Conservation (phyloP, 2,329 filamentous ascomycete species). For the Scedosporium dehoogii region DNA sequence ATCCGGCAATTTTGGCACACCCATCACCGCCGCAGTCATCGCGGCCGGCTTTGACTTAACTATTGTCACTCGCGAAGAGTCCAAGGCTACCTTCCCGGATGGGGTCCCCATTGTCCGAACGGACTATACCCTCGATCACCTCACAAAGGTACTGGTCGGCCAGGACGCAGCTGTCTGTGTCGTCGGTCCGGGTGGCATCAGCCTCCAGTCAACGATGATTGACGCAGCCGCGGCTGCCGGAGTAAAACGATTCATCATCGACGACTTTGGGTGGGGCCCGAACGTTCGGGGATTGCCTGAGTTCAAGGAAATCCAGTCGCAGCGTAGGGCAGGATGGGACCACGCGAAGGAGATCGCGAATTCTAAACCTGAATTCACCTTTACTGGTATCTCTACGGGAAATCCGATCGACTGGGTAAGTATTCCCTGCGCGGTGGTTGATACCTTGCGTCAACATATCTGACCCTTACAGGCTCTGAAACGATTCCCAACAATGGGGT, state of each 20-base stretch:
- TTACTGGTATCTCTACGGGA: slow-evolving; percentile 40
- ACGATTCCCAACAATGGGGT: slow-evolving; percentile 29
- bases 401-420: slow-evolving; percentile 22
- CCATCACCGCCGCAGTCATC: slow-evolving; percentile 6
- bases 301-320: slow-evolving; percentile 2
- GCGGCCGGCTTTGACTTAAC: slow-evolving; percentile 6
- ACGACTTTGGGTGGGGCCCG: slow-evolving; percentile 32
- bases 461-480: slow-evolving; percentile 23
- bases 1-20: slow-evolving; percentile 5
- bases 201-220: slow-evolving; percentile 34
- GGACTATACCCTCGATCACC: slow-evolving; percentile 19
- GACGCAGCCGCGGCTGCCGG: slow-evolving; percentile 41
- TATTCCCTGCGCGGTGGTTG: slow-evolving; percentile 35
- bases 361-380: slow-evolving; percentile 29
- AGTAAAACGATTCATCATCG: slow-evolving; percentile 42
- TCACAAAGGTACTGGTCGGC: slow-evolving; percentile 10
- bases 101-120: slow-evolving; percentile 18
- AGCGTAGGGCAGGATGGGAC: neutral
- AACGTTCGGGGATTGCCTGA: slow-evolving; percentile 24
- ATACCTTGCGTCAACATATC: neutral
- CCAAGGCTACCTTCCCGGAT: slow-evolving; percentile 19
- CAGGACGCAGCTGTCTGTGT: slow-evolving; percentile 25
- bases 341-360: slow-evolving; percentile 2
- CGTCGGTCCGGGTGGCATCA: slow-evolving; percentile 23
- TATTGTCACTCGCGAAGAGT: slow-evolving; percentile 9